Evolutionary conservation across 2,329 filamentous ascomycete genomes (phyloP), one percentile per base, ranked within the genome.

Genomic region (Pseudogymnoascus sp.): DNA sequence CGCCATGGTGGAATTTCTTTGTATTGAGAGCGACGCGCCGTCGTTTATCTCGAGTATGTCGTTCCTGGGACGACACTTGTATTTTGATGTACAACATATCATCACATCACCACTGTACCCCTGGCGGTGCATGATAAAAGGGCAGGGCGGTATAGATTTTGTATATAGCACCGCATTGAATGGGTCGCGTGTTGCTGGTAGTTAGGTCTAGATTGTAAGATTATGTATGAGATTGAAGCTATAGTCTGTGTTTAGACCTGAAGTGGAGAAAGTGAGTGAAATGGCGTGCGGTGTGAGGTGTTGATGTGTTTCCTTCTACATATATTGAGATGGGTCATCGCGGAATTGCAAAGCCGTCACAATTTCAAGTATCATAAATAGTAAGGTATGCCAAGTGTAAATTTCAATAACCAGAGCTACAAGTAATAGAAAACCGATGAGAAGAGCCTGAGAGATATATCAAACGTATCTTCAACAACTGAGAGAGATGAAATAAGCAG

Each of bases 151-250:
- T 33, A 55, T 55, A 33, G 25, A 55, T 55, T 55, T 55, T 55
- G 49, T 55, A 55, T 55, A 55, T 55, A 55, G 49, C 49, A 55
- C 49, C 28, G 49, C 49, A 14, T 55, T 12, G 18, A 55, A 55
- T 21, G 49, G 16, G 49, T 33, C 16, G 49, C 49, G 28, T 14
- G 28, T 55, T 35, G 49, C 49, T 33, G 49, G 28, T 55, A 33
- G 28, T 55, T 55, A 55, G 49, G 33, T 55, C 16, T 55, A 55
- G 49, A 55, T 55, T 55, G 49, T 55, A 55, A 55, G 49, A 55
- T 18, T 55, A 55, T 55, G 49, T 55, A 55, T 6, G 49, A 55
- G 43, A 55, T 55, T 55, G n/a, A 55, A 45, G 21, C 5, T 5
- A 25, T 1, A 5, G 18, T 14, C 9, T 23, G 18, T 14, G 16